Evolutionary conservation across 805 yeast genomes (phyloP).

Genomic region (Clavispora santaluciae): DNA sequence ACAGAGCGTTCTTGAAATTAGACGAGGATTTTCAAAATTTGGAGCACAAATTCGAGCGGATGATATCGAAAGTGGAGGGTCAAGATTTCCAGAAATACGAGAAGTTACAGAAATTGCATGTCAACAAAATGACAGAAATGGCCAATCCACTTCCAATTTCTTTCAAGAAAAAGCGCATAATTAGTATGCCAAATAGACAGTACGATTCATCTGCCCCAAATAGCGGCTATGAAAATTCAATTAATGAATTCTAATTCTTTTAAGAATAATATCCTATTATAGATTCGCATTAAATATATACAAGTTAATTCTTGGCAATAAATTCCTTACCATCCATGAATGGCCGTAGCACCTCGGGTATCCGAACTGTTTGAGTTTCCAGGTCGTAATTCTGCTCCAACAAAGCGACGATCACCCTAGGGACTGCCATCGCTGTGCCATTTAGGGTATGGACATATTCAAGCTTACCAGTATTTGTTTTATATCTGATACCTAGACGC

Average conservation of each 20-base stretch:
- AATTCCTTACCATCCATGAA: constrained; percentile 64
- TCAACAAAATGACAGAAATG: constrained; percentile 15
- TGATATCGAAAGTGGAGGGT: constrained; percentile 4
- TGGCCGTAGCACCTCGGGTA: constrained; percentile 65
- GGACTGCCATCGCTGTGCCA: constrained; percentile 95
- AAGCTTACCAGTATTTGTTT: constrained; percentile 27
- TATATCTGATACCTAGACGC: constrained; percentile 66
- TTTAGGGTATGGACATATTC: constrained; percentile 76
- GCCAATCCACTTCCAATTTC: neutral
- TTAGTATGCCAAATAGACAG: constrained; percentile 8
- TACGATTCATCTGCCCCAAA: neutral
- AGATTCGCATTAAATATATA: neutral
- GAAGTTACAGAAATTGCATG: constrained; percentile 22
- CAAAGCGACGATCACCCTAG: constrained; percentile 85
- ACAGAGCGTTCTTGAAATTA: constrained; percentile 17
- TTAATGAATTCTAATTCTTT: neutral
- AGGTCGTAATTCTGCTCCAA: constrained; percentile 79
- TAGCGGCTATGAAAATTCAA: neutral
- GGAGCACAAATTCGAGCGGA: constrained; percentile 10
- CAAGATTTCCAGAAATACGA: constrained; percentile 5
- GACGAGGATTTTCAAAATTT: constrained; percentile 19
- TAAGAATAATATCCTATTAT: neutral
- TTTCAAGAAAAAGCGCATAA: constrained; percentile 2
- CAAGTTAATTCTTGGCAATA: constrained; percentile 11
- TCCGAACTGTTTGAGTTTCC: constrained; percentile 42